Evolutionary conservation across 2,329 filamentous ascomycete genomes (phyloP).

Genomic region (Gaeumannomyces sp.): DNA sequence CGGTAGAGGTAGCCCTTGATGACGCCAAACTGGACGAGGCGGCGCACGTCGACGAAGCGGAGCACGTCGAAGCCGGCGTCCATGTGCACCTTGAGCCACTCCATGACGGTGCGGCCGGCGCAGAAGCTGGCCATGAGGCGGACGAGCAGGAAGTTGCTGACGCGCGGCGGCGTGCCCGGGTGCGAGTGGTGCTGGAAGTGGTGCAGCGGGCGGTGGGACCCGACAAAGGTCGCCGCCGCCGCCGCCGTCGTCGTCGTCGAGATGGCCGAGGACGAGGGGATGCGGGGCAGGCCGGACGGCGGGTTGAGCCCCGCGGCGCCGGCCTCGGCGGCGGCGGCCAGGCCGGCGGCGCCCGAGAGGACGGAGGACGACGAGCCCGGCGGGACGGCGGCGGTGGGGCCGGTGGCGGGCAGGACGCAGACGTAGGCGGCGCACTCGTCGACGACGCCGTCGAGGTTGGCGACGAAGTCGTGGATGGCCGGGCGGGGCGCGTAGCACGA

Average conservation of each 20-base stretch:
- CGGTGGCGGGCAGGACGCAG: conserved; percentile 33
- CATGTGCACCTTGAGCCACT: conserved; percentile 76
- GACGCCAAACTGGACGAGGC: conserved; percentile 90
- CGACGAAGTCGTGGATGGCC: conserved; percentile 72
- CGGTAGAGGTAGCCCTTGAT: conserved; percentile 94
- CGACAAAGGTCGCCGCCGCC: background rate
- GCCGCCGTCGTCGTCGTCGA: background rate
- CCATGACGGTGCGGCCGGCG: conserved; percentile 75
- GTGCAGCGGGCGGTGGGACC: conserved; percentile 3
- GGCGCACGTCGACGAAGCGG: conserved; percentile 74
- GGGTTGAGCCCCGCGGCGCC: conserved; percentile 5
- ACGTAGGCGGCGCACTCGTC: conserved; percentile 87
- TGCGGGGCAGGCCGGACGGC: background rate
- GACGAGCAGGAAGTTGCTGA: conserved; percentile 62
- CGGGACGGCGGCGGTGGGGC: conserved; percentile 15
- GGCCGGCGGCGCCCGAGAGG: conserved; percentile 2
- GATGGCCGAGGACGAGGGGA: conserved; percentile 3
- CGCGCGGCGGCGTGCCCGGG: conserved; percentile 21
- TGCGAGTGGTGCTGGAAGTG: conserved; percentile 14
- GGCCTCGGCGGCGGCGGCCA: conserved; percentile 5
- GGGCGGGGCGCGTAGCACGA: conserved; percentile 82
- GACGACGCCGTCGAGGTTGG: conserved; percentile 66
- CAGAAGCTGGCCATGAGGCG: conserved; percentile 81
- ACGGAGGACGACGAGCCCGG: conserved; percentile 1
- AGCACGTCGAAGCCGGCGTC: conserved; percentile 60